Percentiles rank a stretch among this genome's conserved stretches.
Conservation (phyloP, 2,329 filamentous ascomycete genomes). For the Laburnicola sp. region DNA sequence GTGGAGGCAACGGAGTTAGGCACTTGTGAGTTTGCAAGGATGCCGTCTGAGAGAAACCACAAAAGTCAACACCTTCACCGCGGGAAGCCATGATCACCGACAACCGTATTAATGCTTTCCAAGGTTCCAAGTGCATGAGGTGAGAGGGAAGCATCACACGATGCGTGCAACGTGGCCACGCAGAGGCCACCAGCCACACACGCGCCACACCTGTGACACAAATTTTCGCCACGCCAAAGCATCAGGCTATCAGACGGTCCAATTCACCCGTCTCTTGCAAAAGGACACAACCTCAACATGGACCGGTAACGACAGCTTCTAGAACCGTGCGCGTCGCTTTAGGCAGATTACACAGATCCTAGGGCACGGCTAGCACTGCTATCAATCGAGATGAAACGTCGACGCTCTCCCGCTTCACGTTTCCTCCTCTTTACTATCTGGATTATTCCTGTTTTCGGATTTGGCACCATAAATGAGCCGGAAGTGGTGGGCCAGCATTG, state of each 20-base stretch:
- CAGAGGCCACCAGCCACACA: constrained; percentile 1
- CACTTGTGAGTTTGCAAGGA: neutral
- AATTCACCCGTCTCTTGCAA: neutral
- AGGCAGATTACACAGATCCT: neutral
- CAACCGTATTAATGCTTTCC: neutral
- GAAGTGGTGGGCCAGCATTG: constrained; percentile 27
- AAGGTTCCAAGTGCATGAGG: neutral
- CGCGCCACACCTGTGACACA: neutral
- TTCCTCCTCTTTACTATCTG: neutral
- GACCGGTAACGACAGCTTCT: neutral
- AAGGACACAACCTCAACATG: neutral
- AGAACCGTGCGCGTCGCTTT: neutral
- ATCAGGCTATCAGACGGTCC: no score
- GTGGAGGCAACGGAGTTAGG: no score
- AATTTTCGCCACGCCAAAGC: neutral
- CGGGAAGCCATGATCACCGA: neutral
- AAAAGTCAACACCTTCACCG: no score
- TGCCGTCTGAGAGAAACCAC: no score
- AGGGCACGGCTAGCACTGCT: constrained; percentile 1
- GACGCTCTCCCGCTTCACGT: neutral
- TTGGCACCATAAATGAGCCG: constrained; percentile 31
- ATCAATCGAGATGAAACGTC: constrained; percentile 5
- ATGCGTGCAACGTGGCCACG: neutral
- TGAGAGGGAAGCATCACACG: no score
- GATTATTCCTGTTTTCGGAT: constrained; percentile 5